Evolutionary conservation across 2,329 filamentous ascomycete genomes (phyloP), one percentile per base, ranked within the genome.

Genomic region (Ophiosphaerella korrae): DNA sequence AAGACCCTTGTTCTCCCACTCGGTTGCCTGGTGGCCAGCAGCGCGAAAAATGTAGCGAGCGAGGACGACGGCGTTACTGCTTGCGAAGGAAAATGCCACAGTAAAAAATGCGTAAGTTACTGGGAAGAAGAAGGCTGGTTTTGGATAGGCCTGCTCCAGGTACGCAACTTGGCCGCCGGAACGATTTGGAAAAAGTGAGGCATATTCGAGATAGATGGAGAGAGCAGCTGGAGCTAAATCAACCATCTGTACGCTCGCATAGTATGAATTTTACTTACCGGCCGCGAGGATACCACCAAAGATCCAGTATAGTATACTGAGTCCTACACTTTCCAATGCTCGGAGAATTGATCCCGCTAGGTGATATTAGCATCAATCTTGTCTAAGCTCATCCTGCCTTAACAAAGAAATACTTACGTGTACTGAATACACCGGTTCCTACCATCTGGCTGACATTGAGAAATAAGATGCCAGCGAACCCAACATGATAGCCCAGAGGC

Each of bases 361-460:
- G 9, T 11, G 21, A 24, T n/a, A 23, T 60, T 33, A 63, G 46
- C 31, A 42, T 36, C 18, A 21, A 21, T 26, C 11, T 14, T 13
- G 16, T n/a, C 39, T 11, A 6, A 5, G 1, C 21, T 5, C n/a
- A 34, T 13, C 8, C 29, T 34, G 21, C 2, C 21, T 11, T 41
- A 6, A 33, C 13, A 13, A 23, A 11, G 11, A n/a, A 16, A 37
- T 40, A 62, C 64, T 60, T 43, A 67, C 64, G 60, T 42, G 63
- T 67, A 38, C 60, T 66, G 31, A 69, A 68, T 2, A 68, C 61
- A 42, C 66, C 66, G 4, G 67, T 69, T 29, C 66, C 67, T 1
- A 70, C 54, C 67, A 70, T 70, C 44, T 70, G 63, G 13, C 57
- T 60, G n/a, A 69, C 57, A 37, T 70, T 70, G 41, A 69, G 50